These are phyloP conservation scores for Acer saccharum DNA, from an alignment of 345 rosid species.

Conservation along the genomic window DNA sequence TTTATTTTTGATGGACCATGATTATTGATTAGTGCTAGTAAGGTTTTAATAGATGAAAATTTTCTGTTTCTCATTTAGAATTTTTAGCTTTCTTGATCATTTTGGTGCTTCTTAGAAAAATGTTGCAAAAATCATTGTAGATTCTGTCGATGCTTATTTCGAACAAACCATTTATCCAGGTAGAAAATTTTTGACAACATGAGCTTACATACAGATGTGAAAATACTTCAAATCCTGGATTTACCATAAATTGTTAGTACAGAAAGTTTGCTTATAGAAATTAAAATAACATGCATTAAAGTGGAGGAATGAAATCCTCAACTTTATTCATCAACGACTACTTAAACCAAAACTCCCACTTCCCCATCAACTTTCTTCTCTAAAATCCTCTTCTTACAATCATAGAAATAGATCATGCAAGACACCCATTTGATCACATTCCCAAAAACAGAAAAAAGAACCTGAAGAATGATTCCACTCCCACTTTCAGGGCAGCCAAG, in stretches of 20 bases:
- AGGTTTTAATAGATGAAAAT: background rate
- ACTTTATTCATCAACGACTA: background rate
- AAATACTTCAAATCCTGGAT: background rate
- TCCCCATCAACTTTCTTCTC: constrained; percentile 37
- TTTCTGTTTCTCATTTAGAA: background rate
- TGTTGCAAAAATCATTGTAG: background rate
- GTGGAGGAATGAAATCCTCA: background rate
- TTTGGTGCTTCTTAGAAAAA: background rate
- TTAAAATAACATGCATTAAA: no score
- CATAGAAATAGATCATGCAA: constrained; percentile 39
- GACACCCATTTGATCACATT: constrained; percentile 50
- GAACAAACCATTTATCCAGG: background rate
- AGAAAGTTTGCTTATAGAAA: background rate
- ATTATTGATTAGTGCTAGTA: background rate
- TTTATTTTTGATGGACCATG: constrained; percentile 15
- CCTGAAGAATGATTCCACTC: background rate
- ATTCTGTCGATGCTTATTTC: background rate
- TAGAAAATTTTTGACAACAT: background rate
- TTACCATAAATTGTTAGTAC: background rate
- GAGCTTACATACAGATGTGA: background rate
- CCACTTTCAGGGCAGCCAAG: background rate
- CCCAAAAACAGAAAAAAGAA: constrained; percentile 31
- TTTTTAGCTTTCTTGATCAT: background rate
- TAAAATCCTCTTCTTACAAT: constrained; percentile 31
- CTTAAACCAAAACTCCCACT: constrained; percentile 12